phyloP scores from a whole-genome alignment of 331 rosid genomes.

The Malus hybrid region DNA sequence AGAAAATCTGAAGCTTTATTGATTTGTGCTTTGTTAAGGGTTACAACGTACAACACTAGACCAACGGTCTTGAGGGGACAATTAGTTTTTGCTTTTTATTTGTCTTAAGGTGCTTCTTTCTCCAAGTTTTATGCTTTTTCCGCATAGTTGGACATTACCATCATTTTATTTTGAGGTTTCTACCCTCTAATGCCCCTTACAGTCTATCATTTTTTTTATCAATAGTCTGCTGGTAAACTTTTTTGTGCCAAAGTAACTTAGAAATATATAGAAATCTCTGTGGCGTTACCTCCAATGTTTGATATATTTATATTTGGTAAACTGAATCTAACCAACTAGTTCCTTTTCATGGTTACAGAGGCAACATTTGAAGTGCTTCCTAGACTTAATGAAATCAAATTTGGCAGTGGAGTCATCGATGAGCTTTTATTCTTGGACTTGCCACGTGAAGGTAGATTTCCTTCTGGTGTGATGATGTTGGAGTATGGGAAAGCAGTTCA shows the following conservation, averaged over 20 bases:
- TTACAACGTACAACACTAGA: background rate
- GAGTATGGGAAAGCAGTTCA: constrained; percentile 93
- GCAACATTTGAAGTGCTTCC: constrained; percentile 93
- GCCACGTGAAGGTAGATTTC: constrained; percentile 74
- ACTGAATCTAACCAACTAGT: constrained; percentile 6
- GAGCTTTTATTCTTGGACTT: constrained; percentile 82
- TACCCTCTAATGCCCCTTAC: background rate
- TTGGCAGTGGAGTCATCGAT: constrained; percentile 91
- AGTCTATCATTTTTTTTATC: background rate
- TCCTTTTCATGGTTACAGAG: constrained; percentile 48
- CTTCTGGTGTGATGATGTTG: constrained; percentile 81
- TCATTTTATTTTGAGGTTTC: background rate
- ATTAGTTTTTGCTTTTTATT: background rate
- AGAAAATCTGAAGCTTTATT: constrained; percentile 8
- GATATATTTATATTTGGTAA: background rate
- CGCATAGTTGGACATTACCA: background rate
- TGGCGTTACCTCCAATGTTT: background rate
- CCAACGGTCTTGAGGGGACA: background rate
- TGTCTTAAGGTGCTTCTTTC: background rate
- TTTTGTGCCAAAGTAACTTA: background rate
- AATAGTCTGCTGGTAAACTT: background rate
- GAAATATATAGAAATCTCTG: background rate
- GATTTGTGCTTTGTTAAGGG: background rate
- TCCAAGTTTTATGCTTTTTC: background rate
- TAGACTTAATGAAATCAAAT: constrained; percentile 89